These are phyloP conservation scores for Salvia sclarea DNA, from an alignment of 305 asterid genomes.

Conservation along the genomic window DNA sequence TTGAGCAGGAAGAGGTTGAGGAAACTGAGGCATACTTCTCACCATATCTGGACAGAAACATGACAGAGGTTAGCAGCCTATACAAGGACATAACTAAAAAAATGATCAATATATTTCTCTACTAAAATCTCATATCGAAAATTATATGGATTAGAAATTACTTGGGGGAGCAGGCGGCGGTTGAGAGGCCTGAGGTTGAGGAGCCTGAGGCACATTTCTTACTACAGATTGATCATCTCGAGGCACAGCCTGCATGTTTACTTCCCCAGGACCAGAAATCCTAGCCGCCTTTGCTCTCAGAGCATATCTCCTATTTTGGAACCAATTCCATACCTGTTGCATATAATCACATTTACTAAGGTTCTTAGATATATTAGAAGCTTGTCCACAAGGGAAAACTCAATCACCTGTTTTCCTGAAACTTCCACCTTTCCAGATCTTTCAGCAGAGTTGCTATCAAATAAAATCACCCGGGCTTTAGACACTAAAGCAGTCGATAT, in stretches of 20 bases:
- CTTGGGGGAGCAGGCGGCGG: constrained; percentile 51
- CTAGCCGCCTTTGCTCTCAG: constrained; percentile 75
- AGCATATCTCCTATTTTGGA: constrained; percentile 96
- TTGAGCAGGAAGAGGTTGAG: constrained; percentile 61
- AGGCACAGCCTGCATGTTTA: constrained; percentile 43
- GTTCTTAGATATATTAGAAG: constrained; percentile 21
- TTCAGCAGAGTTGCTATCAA: constrained; percentile 68
- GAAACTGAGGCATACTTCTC: constrained; percentile 56
- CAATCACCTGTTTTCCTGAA: constrained; percentile 77
- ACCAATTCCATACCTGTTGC: constrained; percentile 94
- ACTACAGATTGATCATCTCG: constrained; percentile 51
- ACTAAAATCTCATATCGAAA: constrained; percentile 3
- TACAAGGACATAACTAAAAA: constrained; percentile 14
- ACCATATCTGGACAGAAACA: constrained; percentile 45
- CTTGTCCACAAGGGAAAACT: constrained; percentile 14
- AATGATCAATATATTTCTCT: background rate
- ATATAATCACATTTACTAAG: constrained; percentile 20
- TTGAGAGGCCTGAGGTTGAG: constrained; percentile 34
- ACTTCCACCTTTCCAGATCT: constrained; percentile 82
- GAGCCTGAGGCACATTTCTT: constrained; percentile 57
- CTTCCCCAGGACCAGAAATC: constrained; percentile 56
- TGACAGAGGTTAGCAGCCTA: constrained; percentile 22
- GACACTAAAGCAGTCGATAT: constrained; percentile 2
- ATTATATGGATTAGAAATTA: constrained; percentile 31
- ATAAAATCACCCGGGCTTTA: constrained; percentile 22